phyloP scores from a whole-genome alignment of 1,284 basidiomycete species.

The Sanghuangporus weigelae region DNA sequence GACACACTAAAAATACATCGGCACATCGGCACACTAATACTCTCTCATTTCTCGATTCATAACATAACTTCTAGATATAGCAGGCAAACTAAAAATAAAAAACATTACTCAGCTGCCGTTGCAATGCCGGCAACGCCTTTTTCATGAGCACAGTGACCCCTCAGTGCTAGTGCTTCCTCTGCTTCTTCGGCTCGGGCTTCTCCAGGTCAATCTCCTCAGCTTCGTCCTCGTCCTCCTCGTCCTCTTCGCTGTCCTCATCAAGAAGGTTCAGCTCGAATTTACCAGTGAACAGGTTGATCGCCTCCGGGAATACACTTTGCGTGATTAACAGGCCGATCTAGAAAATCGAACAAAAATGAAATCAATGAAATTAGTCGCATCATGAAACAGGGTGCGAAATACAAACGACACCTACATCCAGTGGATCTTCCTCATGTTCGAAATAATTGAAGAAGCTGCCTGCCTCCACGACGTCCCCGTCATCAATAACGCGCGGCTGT shows the following conservation, averaged over 20 bases:
- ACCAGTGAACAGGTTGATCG: constrained; percentile 74
- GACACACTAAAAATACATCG: neutral
- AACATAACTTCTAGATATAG: neutral
- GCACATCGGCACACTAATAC: neutral
- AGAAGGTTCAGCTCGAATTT: constrained; percentile 50
- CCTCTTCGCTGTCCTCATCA: constrained; percentile 58
- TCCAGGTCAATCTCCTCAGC: constrained; percentile 79
- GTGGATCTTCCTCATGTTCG: constrained; percentile 57
- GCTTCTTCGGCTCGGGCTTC: constrained; percentile 70
- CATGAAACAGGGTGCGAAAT: constrained; percentile 2
- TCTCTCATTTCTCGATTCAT: neutral
- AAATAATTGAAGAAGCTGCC: constrained; percentile 91
- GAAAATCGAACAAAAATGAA: constrained; percentile 14
- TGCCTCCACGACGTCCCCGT: constrained; percentile 56
- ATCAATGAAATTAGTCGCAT: neutral
- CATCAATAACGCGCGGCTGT: constrained; percentile 61
- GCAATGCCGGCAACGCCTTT: neutral
- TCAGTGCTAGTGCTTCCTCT: constrained; percentile 34
- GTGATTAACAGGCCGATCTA: constrained; percentile 69
- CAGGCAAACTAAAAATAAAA: neutral
- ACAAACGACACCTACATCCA: constrained; percentile 48
- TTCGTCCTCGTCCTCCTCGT: constrained; percentile 65
- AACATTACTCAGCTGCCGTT: neutral
- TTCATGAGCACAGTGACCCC: neutral
- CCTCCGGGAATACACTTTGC: constrained; percentile 73